A percentile compares a stretch with the other conserved stretches of the same genome.
Conservation (phyloP, 495 filamentous ascomycete genomes). For the Aspergillus indologenus region DNA sequence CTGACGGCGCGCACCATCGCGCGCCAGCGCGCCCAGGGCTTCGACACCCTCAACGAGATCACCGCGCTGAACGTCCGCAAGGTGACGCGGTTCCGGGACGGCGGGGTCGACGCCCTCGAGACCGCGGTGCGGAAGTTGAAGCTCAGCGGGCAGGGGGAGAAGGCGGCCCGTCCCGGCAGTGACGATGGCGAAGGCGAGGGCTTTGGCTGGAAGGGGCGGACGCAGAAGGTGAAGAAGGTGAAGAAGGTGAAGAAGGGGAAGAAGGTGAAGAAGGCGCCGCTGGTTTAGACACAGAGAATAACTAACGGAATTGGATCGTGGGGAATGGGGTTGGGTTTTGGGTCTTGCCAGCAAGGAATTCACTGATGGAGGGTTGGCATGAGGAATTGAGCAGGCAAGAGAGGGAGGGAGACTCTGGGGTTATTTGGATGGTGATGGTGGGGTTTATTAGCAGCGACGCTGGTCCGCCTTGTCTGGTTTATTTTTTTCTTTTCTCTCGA, state of each 20-base stretch:
- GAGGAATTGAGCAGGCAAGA: too few relatives aligned
- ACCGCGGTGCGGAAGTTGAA: slow-evolving; percentile 63
- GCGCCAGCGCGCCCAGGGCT: slow-evolving; percentile 49
- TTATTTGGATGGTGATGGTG: background rate
- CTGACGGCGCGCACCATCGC: slow-evolving; percentile 82
- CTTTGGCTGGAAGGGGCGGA: slow-evolving; percentile 1
- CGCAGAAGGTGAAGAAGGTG: background rate
- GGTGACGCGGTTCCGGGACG: slow-evolving; percentile 72
- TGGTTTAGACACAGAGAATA: too few relatives aligned
- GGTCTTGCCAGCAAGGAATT: too few relatives aligned
- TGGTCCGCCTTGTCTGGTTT: background rate
- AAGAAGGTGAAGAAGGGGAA: too few relatives aligned
- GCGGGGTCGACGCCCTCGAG: slow-evolving; percentile 66
- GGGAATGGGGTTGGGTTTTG: too few relatives aligned
- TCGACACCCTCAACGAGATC: slow-evolving; percentile 58
- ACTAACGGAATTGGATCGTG: too few relatives aligned
- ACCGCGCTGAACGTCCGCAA: slow-evolving; percentile 78
- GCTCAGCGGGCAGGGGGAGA: slow-evolving; percentile 15
- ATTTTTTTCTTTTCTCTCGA: slow-evolving; percentile 2
- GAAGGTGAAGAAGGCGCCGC: too few relatives aligned
- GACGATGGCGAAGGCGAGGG: slow-evolving; percentile 7
- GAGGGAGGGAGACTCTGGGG: too few relatives aligned
- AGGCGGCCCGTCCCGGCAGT: slow-evolving; percentile 3
- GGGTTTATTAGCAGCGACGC: background rate
- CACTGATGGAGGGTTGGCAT: too few relatives aligned